Evolutionary conservation across 1,284 basidiomycete species (phyloP), one percentile per base, ranked within the genome.

Genomic region (Tilletiaria anomala): DNA sequence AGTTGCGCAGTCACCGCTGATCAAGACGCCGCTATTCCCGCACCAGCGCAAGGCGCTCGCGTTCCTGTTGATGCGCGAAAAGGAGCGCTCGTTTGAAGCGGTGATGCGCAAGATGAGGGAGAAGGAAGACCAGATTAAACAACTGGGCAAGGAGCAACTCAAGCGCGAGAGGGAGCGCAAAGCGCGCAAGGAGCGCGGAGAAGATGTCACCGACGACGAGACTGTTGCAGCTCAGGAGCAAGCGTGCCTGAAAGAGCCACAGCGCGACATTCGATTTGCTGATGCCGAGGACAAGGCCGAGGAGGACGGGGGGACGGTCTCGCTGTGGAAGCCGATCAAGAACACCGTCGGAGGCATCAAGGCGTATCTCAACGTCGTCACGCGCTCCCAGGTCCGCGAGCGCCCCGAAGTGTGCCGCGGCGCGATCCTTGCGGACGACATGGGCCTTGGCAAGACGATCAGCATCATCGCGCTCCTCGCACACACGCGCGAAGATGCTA

Each of bases 371-470:
- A 84, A 94, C 66, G 70, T 83, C 35, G 82, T 97, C 32, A 94
- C 89, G 1, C 78, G 82, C 59, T 78, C 80, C 37, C 80, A 84
- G 56, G 69, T 76, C 1, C 72, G 73, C 49, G 70, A 77, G 47
- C 73, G 77, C 63, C 73, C 51, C 78, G 54, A 55, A 2, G 65
- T 94, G 60, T 75, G 81, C 33, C 86, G 85, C 67, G 86, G 91
- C 19, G 78, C 88, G 1, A 88, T 99, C 53, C 73, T 99, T 24
- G 70, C 70, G 18, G 70, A 71, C 48, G 70, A 71, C 37, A 71
- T 96, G 89, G 93, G 93, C 56, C 76, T 99, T 11, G 93, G 93
- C 20, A 97, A 97, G 71, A 97, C 93, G 0, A 87, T 97, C 41
- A 86, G 88, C 21, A 80, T 94, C 29, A 74, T 78, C 24, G 83